phyloP scores from a whole-genome alignment of 805 yeast species.

The Suhomyces prunicola region DNA sequence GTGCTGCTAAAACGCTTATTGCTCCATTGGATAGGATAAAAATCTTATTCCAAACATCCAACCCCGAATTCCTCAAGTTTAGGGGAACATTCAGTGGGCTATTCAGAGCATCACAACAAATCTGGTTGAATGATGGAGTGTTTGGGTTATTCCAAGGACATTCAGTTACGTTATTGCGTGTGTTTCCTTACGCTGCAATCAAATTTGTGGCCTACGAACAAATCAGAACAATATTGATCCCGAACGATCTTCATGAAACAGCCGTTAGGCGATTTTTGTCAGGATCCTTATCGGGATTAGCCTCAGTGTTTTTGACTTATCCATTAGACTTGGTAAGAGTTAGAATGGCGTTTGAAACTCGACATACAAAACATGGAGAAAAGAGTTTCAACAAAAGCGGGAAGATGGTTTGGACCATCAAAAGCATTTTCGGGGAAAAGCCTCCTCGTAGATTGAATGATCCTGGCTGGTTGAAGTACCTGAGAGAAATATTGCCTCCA shows the following conservation, averaged over 20 bases:
- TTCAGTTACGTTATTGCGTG: slow-evolving; percentile 84
- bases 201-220: slow-evolving; percentile 97
- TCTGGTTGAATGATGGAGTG: slow-evolving; percentile 67
- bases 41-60: slow-evolving; percentile 90
- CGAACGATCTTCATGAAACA: slow-evolving; percentile 71
- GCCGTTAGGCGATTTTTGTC: slow-evolving; percentile 76
- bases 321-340: slow-evolving; percentile 91
- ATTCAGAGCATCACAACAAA: slow-evolving; percentile 64
- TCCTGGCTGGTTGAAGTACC: slow-evolving; percentile 35
- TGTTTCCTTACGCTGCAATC: slow-evolving; percentile 96
- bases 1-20: slow-evolving; percentile 91
- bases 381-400: slow-evolving; percentile 24
- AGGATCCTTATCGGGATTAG: slow-evolving; percentile 87
- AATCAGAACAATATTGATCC: slow-evolving; percentile 74
- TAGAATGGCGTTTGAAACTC: slow-evolving; percentile 84
- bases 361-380: slow-evolving; percentile 21
- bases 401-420: slow-evolving; percentile 30
- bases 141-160: slow-evolving; percentile 92
- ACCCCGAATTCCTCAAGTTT: slow-evolving; percentile 79
- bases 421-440: slow-evolving; percentile 30
- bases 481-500: slow-evolving; percentile 32
- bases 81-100: slow-evolving; percentile 81
- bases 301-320: slow-evolving; percentile 84
- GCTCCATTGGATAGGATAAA: slow-evolving; percentile 96
- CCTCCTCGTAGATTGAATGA: slow-evolving; percentile 35